phyloP scores from a whole-genome alignment of 495 filamentous ascomycete species.

The Talaromyces ruber region DNA sequence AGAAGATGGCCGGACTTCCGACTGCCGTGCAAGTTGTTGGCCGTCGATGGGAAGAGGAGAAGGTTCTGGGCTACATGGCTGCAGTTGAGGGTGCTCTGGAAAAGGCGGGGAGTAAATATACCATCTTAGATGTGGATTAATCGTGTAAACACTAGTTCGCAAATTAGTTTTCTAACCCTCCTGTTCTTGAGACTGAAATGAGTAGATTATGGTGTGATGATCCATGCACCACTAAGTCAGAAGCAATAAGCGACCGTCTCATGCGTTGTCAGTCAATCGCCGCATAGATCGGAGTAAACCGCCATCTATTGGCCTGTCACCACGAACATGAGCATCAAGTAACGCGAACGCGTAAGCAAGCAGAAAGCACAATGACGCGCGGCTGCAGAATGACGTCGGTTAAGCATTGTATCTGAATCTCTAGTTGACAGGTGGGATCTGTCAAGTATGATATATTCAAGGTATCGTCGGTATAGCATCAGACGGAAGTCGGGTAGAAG shows the following conservation, averaged over 20 bases:
- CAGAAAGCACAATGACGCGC: neutral
- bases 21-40: constrained; percentile 85
- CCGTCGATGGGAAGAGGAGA: constrained; percentile 81
- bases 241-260: neutral
- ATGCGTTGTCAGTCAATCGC: neutral
- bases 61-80: constrained; percentile 80
- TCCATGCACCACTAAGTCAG: neutral
- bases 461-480: neutral
- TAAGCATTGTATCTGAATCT: neutral
- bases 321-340: neutral
- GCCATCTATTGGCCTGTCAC: neutral
- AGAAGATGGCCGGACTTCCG: constrained; percentile 77
- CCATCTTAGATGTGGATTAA: constrained; percentile 52
- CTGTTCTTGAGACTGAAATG: neutral
- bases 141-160: neutral
- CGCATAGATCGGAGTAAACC: neutral
- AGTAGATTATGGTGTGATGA: neutral
- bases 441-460: neutral
- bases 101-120: constrained; percentile 49
- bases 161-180: neutral
- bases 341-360: neutral
- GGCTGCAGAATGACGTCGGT: neutral
- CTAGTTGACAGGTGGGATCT: neutral
- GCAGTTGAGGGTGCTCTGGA: constrained; percentile 65
- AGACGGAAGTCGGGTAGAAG: neutral